These are phyloP conservation scores for Suillus plorans DNA, from an alignment of 768 basidiomycete species.

Conservation along the genomic window DNA sequence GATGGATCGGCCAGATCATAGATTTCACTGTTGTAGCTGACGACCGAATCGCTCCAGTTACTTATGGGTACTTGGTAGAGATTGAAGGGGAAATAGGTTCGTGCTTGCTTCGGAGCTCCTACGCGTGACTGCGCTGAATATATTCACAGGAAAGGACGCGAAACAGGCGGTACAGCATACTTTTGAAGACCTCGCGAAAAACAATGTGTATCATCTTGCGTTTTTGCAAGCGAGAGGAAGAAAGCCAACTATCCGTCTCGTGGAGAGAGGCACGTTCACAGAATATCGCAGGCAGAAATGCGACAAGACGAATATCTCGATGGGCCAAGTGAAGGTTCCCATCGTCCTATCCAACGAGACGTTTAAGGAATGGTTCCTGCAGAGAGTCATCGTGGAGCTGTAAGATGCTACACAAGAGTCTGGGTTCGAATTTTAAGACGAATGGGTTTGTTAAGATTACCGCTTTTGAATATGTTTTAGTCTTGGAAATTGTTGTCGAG, in stretches of 20 bases:
- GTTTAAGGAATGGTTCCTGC: constrained; percentile 10
- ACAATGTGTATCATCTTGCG: neutral
- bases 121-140: neutral
- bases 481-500: neutral
- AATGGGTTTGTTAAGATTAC: too few relatives aligned
- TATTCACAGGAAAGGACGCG: neutral
- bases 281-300: constrained; percentile 10
- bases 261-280: constrained; percentile 7
- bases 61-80: constrained; percentile 11
- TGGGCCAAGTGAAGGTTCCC: constrained; percentile 10
- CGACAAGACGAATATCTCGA: neutral
- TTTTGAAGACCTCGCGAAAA: neutral
- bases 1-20: constrained; percentile 1
- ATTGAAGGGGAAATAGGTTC: constrained; percentile 1
- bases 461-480: too few relatives aligned
- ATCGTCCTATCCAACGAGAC: constrained; percentile 4
- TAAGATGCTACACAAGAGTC: neutral
- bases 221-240: neutral
- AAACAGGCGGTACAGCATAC: neutral
- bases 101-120: neutral
- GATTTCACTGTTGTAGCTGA: constrained; percentile 10
- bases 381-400: constrained; percentile 4
- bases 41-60: neutral
- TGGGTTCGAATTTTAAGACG: neutral
- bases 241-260: neutral